Evolutionary conservation across 805 yeast genomes (phyloP), one percentile per base, ranked within the genome.

Genomic region (Wickerhamiella parazyma): DNA sequence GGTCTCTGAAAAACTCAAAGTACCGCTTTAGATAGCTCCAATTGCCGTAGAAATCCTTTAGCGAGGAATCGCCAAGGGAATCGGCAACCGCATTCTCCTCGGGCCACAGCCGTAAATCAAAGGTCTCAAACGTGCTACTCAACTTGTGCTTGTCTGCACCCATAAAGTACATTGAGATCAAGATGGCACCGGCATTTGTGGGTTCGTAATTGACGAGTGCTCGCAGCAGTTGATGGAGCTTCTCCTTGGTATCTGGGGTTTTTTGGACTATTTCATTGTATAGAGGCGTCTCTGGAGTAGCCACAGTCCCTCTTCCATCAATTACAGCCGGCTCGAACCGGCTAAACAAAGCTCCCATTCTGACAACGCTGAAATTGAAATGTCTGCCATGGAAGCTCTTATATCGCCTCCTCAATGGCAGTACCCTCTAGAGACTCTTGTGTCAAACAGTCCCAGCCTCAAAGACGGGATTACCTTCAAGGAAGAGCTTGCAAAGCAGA

Each of bases 401-500:
- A 41, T 28, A 41, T 44, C 48, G 9, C 36, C 45, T 22, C 58
- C 58, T 11, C 31, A 42, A 18, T 58, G 62, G 62, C 33, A 42
- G 29, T 52, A 47, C 39, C 49, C 58, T 5, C 49, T 51, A 4
- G 37, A 50, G 24, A 44, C 51, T 9, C 41, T 56, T 42, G 40
- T 44, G 25, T 39, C 48, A 19, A 26, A 41, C 11, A 53, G 55
- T 19, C 63, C 62, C 1, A 50, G 59, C 39, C 42, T 53, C 1
- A 39, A 42, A 11, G 66, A 59, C n/a, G 61, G 62, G 12, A 50
- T 71, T 7, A 29, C 59, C 1, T 60, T 55, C 28, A 51, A 56
- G 2, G 65, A 62, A 4, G 78, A 74, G 55, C 52, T 65, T 19
- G 52, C 55, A 20, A 60, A 60, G 49, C 61, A 76, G 36, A 60